Percentiles rank a stretch among this genome's conserved stretches.
Evolutionary conservation across 768 basidiomycete species (phyloP).

Genomic region (Amanita fuliginea): DNA sequence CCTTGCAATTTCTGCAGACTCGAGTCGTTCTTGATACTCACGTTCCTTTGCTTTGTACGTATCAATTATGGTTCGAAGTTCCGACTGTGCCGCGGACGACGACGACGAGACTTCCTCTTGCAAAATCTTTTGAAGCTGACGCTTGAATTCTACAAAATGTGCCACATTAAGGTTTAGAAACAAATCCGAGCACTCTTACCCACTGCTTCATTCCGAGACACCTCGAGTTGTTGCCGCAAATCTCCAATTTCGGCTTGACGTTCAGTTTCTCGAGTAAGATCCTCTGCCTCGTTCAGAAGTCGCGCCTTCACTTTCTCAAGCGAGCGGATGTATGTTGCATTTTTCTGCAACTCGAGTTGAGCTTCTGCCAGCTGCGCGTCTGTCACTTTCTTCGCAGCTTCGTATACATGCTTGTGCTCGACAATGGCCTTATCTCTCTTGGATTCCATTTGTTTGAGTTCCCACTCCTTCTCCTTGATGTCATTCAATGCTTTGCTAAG

Average conservation of each 20-base stretch:
- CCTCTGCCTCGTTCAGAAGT: slow-evolving; percentile 73
- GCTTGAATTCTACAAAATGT: slow-evolving; percentile 35
- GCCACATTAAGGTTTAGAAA: not conserved
- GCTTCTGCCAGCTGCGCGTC: slow-evolving; percentile 84
- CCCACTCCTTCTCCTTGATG: slow-evolving; percentile 73
- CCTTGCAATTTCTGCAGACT: slow-evolving; percentile 57
- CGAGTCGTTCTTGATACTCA: slow-evolving; percentile 45
- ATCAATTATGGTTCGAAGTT: slow-evolving; percentile 53
- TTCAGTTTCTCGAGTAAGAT: slow-evolving; percentile 65
- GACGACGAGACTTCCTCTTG: slow-evolving; percentile 52
- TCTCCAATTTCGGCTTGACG: slow-evolving; percentile 42
- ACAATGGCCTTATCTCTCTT: slow-evolving; percentile 97
- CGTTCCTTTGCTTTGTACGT: slow-evolving; percentile 56
- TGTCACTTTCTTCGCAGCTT: slow-evolving; percentile 91
- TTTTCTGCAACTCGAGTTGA: slow-evolving; percentile 64
- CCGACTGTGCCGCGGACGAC: slow-evolving; percentile 49
- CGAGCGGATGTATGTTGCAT: slow-evolving; percentile 70
- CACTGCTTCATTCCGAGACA: slow-evolving; percentile 45
- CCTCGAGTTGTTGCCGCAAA: slow-evolving; percentile 46
- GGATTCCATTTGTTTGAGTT: slow-evolving; percentile 75
- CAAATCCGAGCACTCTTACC: slow-evolving; percentile 25
- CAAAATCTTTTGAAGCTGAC: slow-evolving; percentile 44
- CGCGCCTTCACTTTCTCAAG: slow-evolving; percentile 73
- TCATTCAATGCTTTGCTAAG: slow-evolving; percentile 74
- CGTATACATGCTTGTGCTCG: slow-evolving; percentile 92